Evolutionary conservation across 169 alveolate species (phyloP).

Genomic region (Plasmodium fragile): DNA sequence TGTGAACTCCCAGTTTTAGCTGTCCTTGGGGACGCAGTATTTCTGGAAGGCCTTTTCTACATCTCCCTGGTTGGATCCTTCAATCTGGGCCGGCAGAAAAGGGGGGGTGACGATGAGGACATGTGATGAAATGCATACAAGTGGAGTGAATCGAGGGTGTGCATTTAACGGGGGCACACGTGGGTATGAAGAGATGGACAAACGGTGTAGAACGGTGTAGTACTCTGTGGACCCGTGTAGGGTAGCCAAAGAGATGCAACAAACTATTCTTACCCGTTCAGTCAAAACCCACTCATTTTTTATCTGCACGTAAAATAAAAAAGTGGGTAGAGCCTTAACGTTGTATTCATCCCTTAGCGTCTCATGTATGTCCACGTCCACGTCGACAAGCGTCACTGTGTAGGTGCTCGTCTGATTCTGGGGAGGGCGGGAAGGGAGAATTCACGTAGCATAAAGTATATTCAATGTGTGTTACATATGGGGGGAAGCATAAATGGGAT

Average conservation of each 20-base stretch:
- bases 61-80: background rate
- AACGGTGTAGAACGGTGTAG: background rate
- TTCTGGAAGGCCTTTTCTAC: slow-evolving; percentile 14
- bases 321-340: slow-evolving; percentile 46
- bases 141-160: background rate
- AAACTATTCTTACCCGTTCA: slow-evolving; percentile 13
- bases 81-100: background rate
- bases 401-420: slow-evolving; percentile 21
- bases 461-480: background rate
- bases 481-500: background rate
- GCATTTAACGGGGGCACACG: background rate
- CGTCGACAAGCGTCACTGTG: slow-evolving; percentile 34
- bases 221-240: background rate
- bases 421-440: background rate
- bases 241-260: background rate
- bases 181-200: background rate
- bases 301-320: slow-evolving; percentile 47
- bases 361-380: slow-evolving; percentile 59
- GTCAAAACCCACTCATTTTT: slow-evolving; percentile 52
- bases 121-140: background rate
- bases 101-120: background rate
- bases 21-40: background rate
- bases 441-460: background rate
- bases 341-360: slow-evolving; percentile 16
- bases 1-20: background rate